A percentile compares a stretch with the other conserved stretches of the same genome.
Conservation (phyloP, 2,329 filamentous ascomycete species). For the Fusarium succisae region DNA sequence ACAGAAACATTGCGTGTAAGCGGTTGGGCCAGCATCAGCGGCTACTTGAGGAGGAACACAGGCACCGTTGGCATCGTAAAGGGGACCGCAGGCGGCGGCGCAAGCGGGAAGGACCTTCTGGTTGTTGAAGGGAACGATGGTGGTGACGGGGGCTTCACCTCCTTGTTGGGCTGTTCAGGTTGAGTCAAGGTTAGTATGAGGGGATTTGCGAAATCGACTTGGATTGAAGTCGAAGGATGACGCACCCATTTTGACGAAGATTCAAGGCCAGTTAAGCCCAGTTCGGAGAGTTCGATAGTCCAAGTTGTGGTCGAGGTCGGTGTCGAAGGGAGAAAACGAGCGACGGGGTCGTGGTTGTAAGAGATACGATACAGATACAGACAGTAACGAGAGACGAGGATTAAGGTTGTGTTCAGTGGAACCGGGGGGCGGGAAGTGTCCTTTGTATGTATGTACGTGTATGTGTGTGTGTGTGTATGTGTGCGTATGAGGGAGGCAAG, state of each 20-base stretch:
- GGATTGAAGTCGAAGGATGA: constrained; percentile 5
- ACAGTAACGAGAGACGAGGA: constrained; percentile 16
- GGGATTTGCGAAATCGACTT: constrained; percentile 14
- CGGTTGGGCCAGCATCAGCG: constrained; percentile 57
- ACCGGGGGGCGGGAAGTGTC: constrained; percentile 18
- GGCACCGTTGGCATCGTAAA: constrained; percentile 75
- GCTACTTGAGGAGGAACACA: constrained; percentile 70
- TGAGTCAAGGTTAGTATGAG: constrained; percentile 22
- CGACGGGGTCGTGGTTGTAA: not conserved
- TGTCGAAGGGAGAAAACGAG: constrained; percentile 15
- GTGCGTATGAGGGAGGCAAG: constrained; percentile 9
- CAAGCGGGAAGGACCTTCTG: constrained; percentile 65
- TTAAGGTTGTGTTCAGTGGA: constrained; percentile 26
- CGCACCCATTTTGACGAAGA: constrained; percentile 51
- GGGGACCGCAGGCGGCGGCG: constrained; percentile 65
- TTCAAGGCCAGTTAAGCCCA: not conserved
- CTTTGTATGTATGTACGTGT: constrained; percentile 4
- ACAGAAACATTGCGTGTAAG: constrained; percentile 80
- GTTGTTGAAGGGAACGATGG: constrained; percentile 64
- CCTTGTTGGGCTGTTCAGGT: constrained; percentile 16
- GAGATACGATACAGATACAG: not conserved
- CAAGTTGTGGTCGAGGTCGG: not conserved
- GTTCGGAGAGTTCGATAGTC: not conserved
- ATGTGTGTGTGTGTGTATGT: constrained; percentile 3
- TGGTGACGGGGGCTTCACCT: constrained; percentile 50